Base-by-base conservation (phyloP, 2,329 filamentous ascomycete species). In the Curvularia lunata region DNA sequence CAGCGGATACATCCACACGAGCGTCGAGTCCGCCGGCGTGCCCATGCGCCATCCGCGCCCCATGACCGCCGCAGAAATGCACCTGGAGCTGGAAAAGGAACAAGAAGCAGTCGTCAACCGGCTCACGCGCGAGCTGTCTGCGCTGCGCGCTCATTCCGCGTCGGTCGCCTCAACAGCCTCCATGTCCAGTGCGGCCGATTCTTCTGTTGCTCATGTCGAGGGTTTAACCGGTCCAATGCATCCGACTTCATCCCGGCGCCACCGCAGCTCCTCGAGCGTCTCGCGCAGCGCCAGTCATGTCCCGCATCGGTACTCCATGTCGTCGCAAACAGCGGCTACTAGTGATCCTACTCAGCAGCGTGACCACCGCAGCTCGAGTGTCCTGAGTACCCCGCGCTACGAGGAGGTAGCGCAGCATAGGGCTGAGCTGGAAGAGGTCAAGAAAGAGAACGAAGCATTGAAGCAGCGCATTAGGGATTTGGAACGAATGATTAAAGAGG, bases 21-120 rank as follows among this genome's bases (percentile, higher is more conserved):
- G 61, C 55, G 70, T 67, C 45, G 68, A 75, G 52, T 61, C 70
- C 16, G 48, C 86, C 54, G 91, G 90, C 0, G 68, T 81, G 12
- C 93, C 94, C 4, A 79, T 96, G 68, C 86, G 94, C 62, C 93
- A 97, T 75, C 93, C 94, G 5, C 86, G 91, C 34, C 93, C 93
- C 3, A 80, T 97, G 75, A 97, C 94, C 0, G 88, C 92, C 1
- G 90, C 92, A 3, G 94, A 98, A 76, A 83, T 98, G 60, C 92
- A 97, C 76, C 83, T 91, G 58, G 87, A 97, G 79, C 83, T 97
- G 25, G 94, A 98, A 78, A 95, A 96, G 77, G 94, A 98, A 74
- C 93, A 98, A 70, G 94, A 98, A 77, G 91, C 92, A 34, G 89
- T 97, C 69, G 93, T 97, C 59, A 98, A 98, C 79, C 91, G 94